phyloP scores from a whole-genome alignment of 2,329 filamentous ascomycete species.

The Scytalidium sp. region DNA sequence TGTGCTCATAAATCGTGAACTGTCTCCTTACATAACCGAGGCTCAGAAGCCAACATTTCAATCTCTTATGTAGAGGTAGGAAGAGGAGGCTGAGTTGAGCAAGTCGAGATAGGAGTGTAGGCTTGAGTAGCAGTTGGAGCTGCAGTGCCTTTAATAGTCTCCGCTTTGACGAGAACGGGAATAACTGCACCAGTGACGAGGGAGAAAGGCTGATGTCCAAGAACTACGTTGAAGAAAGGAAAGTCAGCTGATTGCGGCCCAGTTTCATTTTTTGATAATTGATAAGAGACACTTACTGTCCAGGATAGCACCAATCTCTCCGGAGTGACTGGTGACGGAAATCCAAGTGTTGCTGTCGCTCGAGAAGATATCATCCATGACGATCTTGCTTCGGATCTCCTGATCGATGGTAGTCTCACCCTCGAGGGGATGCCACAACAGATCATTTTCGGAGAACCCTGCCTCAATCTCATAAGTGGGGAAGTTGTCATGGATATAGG shows the following conservation, averaged over 20 bases:
- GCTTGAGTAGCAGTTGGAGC: slow-evolving; percentile 14
- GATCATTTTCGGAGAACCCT: slow-evolving; percentile 57
- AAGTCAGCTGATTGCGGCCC: neutral
- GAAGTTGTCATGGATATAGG: slow-evolving; percentile 49
- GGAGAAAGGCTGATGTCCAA: slow-evolving; percentile 57
- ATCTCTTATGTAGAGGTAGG: slow-evolving; percentile 6
- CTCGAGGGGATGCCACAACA: slow-evolving; percentile 40
- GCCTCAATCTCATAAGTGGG: slow-evolving; percentile 55
- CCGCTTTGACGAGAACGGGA: slow-evolving; percentile 62
- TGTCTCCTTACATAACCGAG: too few species aligned
- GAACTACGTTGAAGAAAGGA: slow-evolving; percentile 28
- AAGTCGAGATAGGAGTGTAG: slow-evolving; percentile 16
- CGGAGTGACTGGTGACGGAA: slow-evolving; percentile 58
- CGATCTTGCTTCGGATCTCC: slow-evolving; percentile 43
- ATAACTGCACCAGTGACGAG: slow-evolving; percentile 65
- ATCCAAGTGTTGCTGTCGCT: slow-evolving; percentile 52
- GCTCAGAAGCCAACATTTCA: neutral
- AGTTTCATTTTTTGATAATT: neutral
- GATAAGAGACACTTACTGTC: slow-evolving; percentile 20
- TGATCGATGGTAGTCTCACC: slow-evolving; percentile 45
- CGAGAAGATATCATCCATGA: slow-evolving; percentile 56
- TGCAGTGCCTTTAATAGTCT: slow-evolving; percentile 31
- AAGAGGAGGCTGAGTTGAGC: slow-evolving; percentile 4
- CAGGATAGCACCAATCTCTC: slow-evolving; percentile 51
- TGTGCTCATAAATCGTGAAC: neutral